Evolutionary conservation across 768 basidiomycete genomes (phyloP), one percentile per base, ranked within the genome.

Genomic region (Baorangia bicolor): DNA sequence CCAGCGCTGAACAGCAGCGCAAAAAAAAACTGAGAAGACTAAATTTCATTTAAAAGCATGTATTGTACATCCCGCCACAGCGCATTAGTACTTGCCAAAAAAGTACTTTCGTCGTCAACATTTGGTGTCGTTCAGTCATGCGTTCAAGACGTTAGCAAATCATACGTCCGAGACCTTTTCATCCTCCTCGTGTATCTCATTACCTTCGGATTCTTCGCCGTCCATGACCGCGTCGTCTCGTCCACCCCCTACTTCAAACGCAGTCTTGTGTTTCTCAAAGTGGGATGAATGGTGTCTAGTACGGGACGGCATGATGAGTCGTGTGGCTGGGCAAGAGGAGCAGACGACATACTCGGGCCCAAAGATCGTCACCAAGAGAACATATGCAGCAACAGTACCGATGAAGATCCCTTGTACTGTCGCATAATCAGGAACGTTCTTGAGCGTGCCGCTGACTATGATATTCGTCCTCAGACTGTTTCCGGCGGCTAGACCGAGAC

Each of bases 361-460:
- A 57, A 95, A 75, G 58, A 92, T 77, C 9, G 86, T 87, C 62
- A 91, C 80, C 62, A 92, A 27, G 35, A 96, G 64, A 33, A 91
- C 82, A 60, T 88, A 95, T 0, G 84, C 88, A 0, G 88, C 81
- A 16, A 97, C 87, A 21, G 81, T 76, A 18, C 94, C 94, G 43
- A 97, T 86, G 38, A 97, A 77, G 66, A 97, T 94, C n/a, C 89
- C 91, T 75, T 92, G 89, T 10, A 91, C 90, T 10, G 69, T 88
- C 4, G 86, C 88, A 61, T 90, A 91, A 65, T 91, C 81, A 3
- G 84, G 72, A 0, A 85, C 85, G 18, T 63, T 64, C 16, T 68
- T 71, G 3, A 69, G 62, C 5, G 57, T 46, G 1, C 83, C 84
- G 14, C 73, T 55, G 40, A 61, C 53, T 10, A 71, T 57, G 47